A percentile compares a stretch with the other conserved stretches of the same genome.
Conservation (phyloP, 768 basidiomycete species). For the Suillus fuscotomentosus region DNA sequence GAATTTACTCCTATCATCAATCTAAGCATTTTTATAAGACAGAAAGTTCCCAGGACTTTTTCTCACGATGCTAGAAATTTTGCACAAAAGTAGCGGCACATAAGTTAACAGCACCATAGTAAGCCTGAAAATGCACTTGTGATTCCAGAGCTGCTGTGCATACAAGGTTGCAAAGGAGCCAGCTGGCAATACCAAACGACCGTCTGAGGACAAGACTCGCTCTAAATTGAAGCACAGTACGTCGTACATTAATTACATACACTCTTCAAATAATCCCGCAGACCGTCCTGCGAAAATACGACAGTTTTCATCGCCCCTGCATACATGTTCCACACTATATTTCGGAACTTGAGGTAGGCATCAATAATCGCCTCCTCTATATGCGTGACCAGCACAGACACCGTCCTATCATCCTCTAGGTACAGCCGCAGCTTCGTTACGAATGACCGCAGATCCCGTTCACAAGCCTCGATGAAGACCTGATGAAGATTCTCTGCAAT, state of each 20-base stretch:
- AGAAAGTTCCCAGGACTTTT: slow-evolving; percentile 1
- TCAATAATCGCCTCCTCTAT: slow-evolving; percentile 73
- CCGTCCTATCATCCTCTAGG: slow-evolving; percentile 78
- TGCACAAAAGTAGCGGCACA: no score
- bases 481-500: slow-evolving; percentile 49
- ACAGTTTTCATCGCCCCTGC: slow-evolving; percentile 33
- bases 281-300: slow-evolving; percentile 32
- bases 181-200: no score
- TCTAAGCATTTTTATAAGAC: slow-evolving; percentile 15
- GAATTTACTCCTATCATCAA: slow-evolving; percentile 8
- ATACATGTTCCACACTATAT: slow-evolving; percentile 53
- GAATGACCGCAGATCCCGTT: slow-evolving; percentile 52
- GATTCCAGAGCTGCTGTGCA: no score
- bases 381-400: slow-evolving; percentile 74
- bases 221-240: background rate
- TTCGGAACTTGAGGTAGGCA: slow-evolving; percentile 72
- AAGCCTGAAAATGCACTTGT: no score
- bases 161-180: no score
- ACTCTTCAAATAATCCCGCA: slow-evolving; percentile 40
- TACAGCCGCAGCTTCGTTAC: slow-evolving; percentile 69
- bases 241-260: slow-evolving; percentile 29
- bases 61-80: slow-evolving; percentile 2
- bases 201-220: background rate
- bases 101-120: background rate
- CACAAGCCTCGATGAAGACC: slow-evolving; percentile 53